phyloP scores from a whole-genome alignment of 2,329 filamentous ascomycete species.

The Penicillium sp. region DNA sequence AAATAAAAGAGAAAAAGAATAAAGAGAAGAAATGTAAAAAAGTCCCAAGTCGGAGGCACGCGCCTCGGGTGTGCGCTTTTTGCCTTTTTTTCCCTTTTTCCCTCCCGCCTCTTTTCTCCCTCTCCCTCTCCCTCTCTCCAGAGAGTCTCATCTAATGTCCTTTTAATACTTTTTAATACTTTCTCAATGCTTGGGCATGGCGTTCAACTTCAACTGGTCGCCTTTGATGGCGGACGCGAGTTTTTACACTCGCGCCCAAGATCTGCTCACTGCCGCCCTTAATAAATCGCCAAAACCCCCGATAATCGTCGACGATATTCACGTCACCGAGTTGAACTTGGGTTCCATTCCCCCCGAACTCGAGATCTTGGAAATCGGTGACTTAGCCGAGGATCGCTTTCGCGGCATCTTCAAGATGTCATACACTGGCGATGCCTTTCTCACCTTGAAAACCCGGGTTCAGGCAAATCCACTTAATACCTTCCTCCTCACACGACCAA shows the following conservation, averaged over 20 bases:
- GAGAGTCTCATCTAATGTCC: slow-evolving; percentile 1
- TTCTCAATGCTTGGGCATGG: slow-evolving; percentile 61
- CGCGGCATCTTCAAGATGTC: slow-evolving; percentile 99
- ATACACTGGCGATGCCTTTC: slow-evolving; percentile 89
- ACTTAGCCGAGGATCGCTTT: slow-evolving; percentile 94
- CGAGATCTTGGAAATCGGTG: slow-evolving; percentile 96
- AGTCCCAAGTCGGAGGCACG: not conserved
- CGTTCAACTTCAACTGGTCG: slow-evolving; percentile 99
- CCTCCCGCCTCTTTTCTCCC: slow-evolving; percentile 4
- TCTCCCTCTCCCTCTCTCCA: not conserved
- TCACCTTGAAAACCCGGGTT: slow-evolving; percentile 92
- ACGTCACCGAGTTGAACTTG: slow-evolving; percentile 95
- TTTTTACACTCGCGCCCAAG: slow-evolving; percentile 85
- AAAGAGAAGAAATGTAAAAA: too few relatives aligned
- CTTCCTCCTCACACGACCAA: slow-evolving; percentile 84
- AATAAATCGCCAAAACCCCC: slow-evolving; percentile 98
- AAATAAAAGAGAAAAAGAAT: not conserved
- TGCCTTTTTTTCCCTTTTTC: not conserved
- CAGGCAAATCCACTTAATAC: slow-evolving; percentile 98
- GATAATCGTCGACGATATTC: slow-evolving; percentile 98
- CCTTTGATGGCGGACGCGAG: slow-evolving; percentile 91
- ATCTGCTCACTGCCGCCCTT: slow-evolving; percentile 88
- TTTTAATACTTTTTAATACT: not conserved
- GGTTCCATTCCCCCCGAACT: slow-evolving; percentile 91
- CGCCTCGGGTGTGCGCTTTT: slow-evolving; percentile 4